Percentiles rank a stretch among this genome's conserved stretches.
Evolutionary conservation across 2,329 filamentous ascomycete genomes (phyloP).

Genomic region (Tolypocladium amazonense): DNA sequence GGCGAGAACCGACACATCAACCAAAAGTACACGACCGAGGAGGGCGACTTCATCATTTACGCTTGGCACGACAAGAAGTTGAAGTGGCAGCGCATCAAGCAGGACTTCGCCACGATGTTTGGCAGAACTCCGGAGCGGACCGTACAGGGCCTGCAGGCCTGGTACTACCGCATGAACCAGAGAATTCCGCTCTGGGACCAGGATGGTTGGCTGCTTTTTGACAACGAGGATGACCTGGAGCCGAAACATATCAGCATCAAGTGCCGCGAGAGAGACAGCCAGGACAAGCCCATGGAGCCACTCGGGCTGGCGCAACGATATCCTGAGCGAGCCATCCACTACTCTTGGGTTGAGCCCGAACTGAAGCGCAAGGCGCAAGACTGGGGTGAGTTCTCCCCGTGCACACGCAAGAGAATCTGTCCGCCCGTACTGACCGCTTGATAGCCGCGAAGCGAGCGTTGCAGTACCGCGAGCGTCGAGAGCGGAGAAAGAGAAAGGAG

Average conservation of each 20-base stretch:
- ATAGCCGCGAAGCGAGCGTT: conserved; percentile 22
- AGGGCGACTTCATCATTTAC: conserved; percentile 33
- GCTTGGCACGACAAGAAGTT: conserved; percentile 32
- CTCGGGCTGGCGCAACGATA: conserved; percentile 31
- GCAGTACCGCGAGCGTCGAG: conserved; percentile 25
- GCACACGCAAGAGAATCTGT: not conserved
- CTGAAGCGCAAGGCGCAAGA: conserved; percentile 25
- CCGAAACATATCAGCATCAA: conserved; percentile 26
- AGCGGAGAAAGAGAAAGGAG: conserved; percentile 27
- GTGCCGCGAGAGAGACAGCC: conserved; percentile 25
- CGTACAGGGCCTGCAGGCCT: conserved; percentile 29
- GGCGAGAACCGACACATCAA: conserved; percentile 28
- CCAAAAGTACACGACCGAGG: conserved; percentile 31
- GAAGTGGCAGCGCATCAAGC: conserved; percentile 29
- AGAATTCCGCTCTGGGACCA: conserved; percentile 28
- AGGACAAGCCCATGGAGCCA: conserved; percentile 24
- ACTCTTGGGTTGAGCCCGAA: conserved; percentile 31
- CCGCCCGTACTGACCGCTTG: not conserved
- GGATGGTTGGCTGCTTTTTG: conserved; percentile 28
- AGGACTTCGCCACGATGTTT: conserved; percentile 27
- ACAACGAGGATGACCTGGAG: conserved; percentile 26
- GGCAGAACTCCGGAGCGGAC: conserved; percentile 25
- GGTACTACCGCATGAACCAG: conserved; percentile 33
- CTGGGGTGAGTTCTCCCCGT: conserved; percentile 24
- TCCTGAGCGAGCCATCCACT: conserved; percentile 34